Conservation (phyloP, 495 filamentous ascomycete species). For the Pseudevernia furfuracea region DNA sequence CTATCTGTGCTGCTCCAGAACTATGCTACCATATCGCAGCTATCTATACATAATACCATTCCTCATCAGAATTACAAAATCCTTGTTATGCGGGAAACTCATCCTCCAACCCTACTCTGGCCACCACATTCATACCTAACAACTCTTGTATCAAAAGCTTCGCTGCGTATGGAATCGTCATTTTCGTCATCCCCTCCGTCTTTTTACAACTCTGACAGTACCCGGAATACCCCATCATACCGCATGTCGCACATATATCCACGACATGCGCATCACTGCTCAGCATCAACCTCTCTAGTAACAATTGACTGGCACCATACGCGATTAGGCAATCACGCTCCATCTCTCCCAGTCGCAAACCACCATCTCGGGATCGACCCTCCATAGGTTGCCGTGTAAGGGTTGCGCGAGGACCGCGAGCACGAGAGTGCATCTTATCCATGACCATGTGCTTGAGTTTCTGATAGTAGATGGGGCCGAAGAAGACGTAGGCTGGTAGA, state of each 20-base stretch:
- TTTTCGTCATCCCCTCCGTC: slow-evolving; percentile 68
- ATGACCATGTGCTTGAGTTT: slow-evolving; percentile 99
- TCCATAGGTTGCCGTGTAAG: slow-evolving; percentile 95
- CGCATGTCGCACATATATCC: slow-evolving; percentile 87
- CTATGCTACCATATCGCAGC: neutral
- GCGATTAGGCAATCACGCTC: slow-evolving; percentile 96
- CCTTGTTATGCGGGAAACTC: slow-evolving; percentile 61
- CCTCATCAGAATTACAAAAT: neutral
- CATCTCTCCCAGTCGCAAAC: slow-evolving; percentile 95
- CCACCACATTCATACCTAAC: slow-evolving; percentile 94
- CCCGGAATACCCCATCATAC: slow-evolving; percentile 86
- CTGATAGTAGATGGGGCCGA: slow-evolving; percentile 98
- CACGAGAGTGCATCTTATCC: slow-evolving; percentile 98
- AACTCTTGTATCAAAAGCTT: slow-evolving; percentile 96
- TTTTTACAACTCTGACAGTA: slow-evolving; percentile 89
- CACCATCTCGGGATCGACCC: slow-evolving; percentile 85
- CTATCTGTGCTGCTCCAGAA: neutral
- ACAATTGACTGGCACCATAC: slow-evolving; percentile 84
- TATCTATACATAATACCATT: neutral
- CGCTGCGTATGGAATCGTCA: slow-evolving; percentile 98
- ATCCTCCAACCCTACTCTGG: slow-evolving; percentile 77
- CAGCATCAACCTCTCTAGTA: slow-evolving; percentile 91
- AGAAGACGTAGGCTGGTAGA: slow-evolving; percentile 93
- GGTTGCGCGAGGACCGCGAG: slow-evolving; percentile 80
- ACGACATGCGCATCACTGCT: slow-evolving; percentile 83